Evolutionary conservation across 495 filamentous ascomycete genomes (phyloP).

Genomic region (Penicillium egyptiacum): DNA sequence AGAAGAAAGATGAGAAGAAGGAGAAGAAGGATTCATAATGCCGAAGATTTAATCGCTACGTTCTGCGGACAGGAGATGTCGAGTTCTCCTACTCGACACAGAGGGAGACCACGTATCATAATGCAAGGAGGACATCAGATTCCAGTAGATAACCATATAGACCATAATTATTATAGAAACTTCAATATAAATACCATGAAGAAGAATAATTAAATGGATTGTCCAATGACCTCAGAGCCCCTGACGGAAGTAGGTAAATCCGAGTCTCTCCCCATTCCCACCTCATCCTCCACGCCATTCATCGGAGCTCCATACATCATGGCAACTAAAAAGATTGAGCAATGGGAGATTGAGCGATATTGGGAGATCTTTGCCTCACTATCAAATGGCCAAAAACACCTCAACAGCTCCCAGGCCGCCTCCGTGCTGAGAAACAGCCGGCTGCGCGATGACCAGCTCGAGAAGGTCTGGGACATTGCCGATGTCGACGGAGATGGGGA

Average conservation of each 20-base stretch:
- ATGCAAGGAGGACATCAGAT: neutral
- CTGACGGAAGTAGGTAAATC: conserved; percentile 20
- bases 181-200: neutral
- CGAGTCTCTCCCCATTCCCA: conserved; percentile 14
- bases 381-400: conserved; percentile 71
- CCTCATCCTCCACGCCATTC: conserved; percentile 18
- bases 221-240: conserved; percentile 24
- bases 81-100: neutral
- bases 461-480: conserved; percentile 94
- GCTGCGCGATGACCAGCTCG: conserved; percentile 89
- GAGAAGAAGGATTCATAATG: conserved; percentile 32
- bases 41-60: neutral
- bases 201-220: neutral
- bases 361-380: conserved; percentile 98
- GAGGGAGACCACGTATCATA: conserved; percentile 1
- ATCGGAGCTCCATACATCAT: conserved; percentile 46
- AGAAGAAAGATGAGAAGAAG: conserved; percentile 8
- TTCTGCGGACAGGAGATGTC: neutral
- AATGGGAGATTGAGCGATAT: conserved; percentile 95
- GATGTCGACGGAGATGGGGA: conserved; percentile 97
- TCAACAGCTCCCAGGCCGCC: conserved; percentile 89
- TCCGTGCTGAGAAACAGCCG: conserved; percentile 94
- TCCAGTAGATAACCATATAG: neutral
- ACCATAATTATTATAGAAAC: neutral
- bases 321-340: conserved; percentile 81